Base-by-base conservation (phyloP, 2,329 filamentous ascomycete species). In the Plenodomus biglobosus region DNA sequence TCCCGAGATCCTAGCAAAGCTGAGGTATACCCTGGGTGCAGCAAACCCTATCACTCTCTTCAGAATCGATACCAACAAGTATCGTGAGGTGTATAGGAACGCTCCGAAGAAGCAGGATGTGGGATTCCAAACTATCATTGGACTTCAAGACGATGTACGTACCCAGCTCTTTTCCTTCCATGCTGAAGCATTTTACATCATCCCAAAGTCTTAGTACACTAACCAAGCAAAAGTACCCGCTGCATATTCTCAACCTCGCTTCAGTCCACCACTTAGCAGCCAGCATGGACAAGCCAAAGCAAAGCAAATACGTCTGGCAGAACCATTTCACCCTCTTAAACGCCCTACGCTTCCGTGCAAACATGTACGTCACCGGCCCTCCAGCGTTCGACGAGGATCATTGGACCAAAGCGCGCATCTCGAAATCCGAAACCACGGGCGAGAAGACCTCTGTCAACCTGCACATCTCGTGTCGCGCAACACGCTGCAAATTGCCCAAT, bases 401-500 rank as follows among this genome's bases (percentile, higher is more conserved):
- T 8, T 91, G 87, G 87, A 85, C 82, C 52, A 76, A 73, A 21
- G 77, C 89, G 32, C 50, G 42, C 3, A 52, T 61, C 20, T 39
- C 48, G 17, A 22, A 34, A 13, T 52, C 43, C 10, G 42, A 50
- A 3, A 72, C 75, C 18, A 78, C 87, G 57, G 78, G 75, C 7
- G 35, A 37, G 18, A 37, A 18, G 18, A 16, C 6, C 8, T 75
- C 75, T 0, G 34, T 53, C 2, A 74, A 75, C 13, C 81, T 79
- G 47, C 76, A 83, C 50, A 73, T 82, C 10, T 76, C 83, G 0
- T 86, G 85, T 59, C 81, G 85, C 22, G 88, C 85, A 1, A 82
- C 85, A 0, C 79, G 86, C 45, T 90, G 87, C 72, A 87, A 84
- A 58, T 68, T 90, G 58, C 86, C 86, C 17, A 90, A 90, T 57